Evolutionary conservation across 306 rosid genomes (phyloP), one percentile per base, ranked within the genome.

Genomic region (Carpinus viminea): DNA sequence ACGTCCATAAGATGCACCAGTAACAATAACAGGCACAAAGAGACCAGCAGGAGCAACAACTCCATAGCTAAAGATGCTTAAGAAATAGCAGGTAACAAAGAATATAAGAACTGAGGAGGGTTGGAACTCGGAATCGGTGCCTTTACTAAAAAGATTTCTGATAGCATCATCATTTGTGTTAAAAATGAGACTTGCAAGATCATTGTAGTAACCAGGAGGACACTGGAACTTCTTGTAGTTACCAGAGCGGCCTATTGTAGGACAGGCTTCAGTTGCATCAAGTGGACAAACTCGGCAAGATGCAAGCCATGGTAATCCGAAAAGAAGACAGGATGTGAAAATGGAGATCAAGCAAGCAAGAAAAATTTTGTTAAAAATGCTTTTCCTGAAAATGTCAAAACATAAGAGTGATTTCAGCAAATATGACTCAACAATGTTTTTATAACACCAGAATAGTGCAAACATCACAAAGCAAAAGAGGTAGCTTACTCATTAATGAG

Each of bases 181-280:
- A 53, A 95, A 95, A 85, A 95, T 91, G 73, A 95, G 98, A 85
- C 99, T 95, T 74, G 99, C 99, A 76, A 95, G 98, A 83, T 92
- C 98, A 79, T 95, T 95, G 76, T 95, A 93, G 68, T 93, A 84
- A 79, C 84, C 82, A 72, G 91, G 80, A 65, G 91, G 82, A 72
- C 99, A 95, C 55, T 91, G 98, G 54, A 95, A 95, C 90, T 91
- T 95, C 92, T 95, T 95, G 91, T 88, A 95, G 94, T 89, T 93
- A 70, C 99, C 99, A 4, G 99, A 95, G 80, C 98, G 92, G 74
- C 98, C 98, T 56, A 95, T 91, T 50, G 99, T 91, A 24, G 99
- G 99, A 77, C 99, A 95, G 48, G 85, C 90, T 84, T 95, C 98
- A 46, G 72, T 61, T 69, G 99, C 87, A 79, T 87, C 85, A 46